Evolutionary conservation across 2,329 filamentous ascomycete genomes (phyloP).

Genomic region (Pseudogymnoascus verrucosus): DNA sequence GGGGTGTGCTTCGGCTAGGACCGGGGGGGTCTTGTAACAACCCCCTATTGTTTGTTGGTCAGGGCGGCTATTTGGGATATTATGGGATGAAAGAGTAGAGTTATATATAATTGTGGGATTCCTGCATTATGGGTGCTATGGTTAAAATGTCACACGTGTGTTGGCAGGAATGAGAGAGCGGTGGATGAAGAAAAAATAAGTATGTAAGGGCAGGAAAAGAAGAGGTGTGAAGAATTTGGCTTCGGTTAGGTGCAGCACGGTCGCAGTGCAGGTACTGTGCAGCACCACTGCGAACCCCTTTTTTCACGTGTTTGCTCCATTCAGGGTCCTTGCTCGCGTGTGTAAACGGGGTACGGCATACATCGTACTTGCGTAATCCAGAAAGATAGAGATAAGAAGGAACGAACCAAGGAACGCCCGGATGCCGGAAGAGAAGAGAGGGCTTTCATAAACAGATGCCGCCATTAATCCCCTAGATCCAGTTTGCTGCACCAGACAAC

Average conservation of each 20-base stretch:
- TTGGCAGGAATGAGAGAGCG: not conserved
- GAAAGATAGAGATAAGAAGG: not conserved
- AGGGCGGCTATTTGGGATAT: not conserved
- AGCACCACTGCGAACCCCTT: not conserved
- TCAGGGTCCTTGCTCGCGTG: not conserved
- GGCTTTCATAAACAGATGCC: not conserved
- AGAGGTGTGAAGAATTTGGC: not conserved
- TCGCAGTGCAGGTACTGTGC: not conserved
- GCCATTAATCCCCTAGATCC: not conserved
- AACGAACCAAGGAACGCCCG: not conserved
- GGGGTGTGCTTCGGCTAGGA: not conserved
- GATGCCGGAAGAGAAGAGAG: not conserved
- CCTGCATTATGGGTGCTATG: not conserved
- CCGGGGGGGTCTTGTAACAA: not conserved
- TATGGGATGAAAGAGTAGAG: not conserved
- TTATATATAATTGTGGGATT: conserved; percentile 1
- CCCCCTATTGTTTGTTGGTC: not conserved
- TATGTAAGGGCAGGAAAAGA: not conserved
- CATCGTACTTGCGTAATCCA: not conserved
- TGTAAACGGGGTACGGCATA: not conserved
- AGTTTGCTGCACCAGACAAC: not conserved
- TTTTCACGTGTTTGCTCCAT: not conserved
- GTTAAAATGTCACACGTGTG: not conserved
- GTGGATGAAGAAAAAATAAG: not conserved
- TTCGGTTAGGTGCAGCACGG: not conserved